Conservation (phyloP, 106 monocot species). For the Vanilla planifolia region DNA sequence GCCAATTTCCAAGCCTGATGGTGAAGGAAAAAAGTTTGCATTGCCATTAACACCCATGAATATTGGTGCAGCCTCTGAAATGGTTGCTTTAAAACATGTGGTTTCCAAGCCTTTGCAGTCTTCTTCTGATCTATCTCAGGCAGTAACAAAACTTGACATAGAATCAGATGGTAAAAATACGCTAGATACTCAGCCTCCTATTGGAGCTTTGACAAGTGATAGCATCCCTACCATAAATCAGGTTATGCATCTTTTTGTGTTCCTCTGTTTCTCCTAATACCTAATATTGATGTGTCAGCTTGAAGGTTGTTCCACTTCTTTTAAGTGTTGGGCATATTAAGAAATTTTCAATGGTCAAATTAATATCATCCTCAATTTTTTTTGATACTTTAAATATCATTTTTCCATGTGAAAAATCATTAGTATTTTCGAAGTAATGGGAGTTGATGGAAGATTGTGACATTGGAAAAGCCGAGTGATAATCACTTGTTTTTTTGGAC, state of each 20-base stretch:
- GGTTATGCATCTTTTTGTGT: background rate
- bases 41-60: background rate
- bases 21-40: conserved; percentile 5
- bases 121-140: background rate
- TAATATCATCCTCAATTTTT: too few species aligned
- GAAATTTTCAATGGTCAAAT: too few species aligned
- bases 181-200: background rate
- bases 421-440: too few species aligned
- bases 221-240: background rate
- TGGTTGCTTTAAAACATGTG: background rate
- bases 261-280: too few species aligned
- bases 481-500: too few species aligned
- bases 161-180: background rate
- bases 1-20: background rate
- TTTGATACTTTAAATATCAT: too few species aligned
- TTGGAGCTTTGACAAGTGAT: background rate
- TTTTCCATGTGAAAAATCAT: too few species aligned
- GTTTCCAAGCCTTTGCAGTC: background rate
- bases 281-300: too few species aligned
- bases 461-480: too few species aligned
- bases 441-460: too few species aligned
- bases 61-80: background rate
- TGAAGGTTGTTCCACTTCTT: too few species aligned
- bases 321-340: too few species aligned
- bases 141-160: background rate